phyloP scores from a whole-genome alignment of 2,329 filamentous ascomycete genomes.

The Aspergillus fumigatus region DNA sequence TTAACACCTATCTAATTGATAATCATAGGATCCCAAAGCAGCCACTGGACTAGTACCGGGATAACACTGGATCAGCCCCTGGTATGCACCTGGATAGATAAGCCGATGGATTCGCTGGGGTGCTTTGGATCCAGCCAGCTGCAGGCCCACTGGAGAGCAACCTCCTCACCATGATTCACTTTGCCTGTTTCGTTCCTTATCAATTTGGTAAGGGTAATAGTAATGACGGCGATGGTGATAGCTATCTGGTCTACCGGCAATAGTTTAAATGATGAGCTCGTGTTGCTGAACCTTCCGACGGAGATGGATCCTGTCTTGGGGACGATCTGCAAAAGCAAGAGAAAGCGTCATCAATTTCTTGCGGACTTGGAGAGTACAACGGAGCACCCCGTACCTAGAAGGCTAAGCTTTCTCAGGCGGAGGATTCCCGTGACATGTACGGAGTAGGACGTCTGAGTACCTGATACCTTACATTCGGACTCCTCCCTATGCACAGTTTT shows the following conservation, averaged over 20 bases:
- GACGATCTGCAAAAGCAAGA: neutral
- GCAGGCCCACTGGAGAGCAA: neutral
- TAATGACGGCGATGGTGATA: neutral
- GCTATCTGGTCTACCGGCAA: neutral
- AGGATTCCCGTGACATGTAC: neutral
- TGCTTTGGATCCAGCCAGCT: neutral
- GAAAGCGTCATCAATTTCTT: neutral
- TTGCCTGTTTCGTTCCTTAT: neutral
- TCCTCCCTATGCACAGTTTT: neutral
- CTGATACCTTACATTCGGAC: neutral
- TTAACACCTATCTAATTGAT: too few species aligned
- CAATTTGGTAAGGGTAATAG: neutral
- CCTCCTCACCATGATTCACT: neutral
- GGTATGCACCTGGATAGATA: neutral
- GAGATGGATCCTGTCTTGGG: neutral
- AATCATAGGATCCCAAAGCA: too few species aligned
- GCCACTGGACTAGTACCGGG: neutral
- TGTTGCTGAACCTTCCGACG: neutral
- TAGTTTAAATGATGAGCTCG: too few species aligned
- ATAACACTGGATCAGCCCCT: neutral
- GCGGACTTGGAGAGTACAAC: too few species aligned
- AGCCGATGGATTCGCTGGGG: neutral
- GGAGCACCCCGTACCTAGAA: neutral
- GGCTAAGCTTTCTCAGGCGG: neutral
- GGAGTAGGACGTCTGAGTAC: too few species aligned